Evolutionary conservation across 169 alveolate genomes (phyloP), one percentile per base, ranked within the genome.

Genomic region (Besnoitia besnoiti): DNA sequence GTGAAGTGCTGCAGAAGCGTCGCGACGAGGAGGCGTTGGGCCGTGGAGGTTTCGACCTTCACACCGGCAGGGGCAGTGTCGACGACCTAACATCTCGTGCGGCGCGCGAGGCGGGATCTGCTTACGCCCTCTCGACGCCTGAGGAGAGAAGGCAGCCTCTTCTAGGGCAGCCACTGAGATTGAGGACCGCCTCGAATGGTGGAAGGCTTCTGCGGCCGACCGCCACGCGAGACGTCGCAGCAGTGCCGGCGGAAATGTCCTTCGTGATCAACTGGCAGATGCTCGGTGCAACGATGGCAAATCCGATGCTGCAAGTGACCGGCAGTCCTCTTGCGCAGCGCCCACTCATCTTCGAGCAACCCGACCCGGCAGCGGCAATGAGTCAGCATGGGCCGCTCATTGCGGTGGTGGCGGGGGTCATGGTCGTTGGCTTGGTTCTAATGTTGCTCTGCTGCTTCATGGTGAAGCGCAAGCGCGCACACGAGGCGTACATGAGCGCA

Each of bases 381-480:
- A 33, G 46, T 7, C 80, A 67, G n/a, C 80, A 67, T 16, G 80
- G 80, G 30, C 19, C 10, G 42, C 3, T 67, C 44, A 67, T 67
- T 30, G 42, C 44, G 0, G 80, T 67, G 44, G 39, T n/a, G 12
- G 39, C 44, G 10, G 80, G 39, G 19, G 19, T 21, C 80, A 67
- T 67, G 80, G 80, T 67, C n/a, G 80, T n/a, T n/a, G 24, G 39
- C 21, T 42, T 67, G 39, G 42, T 67, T 67, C 19, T 67, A 1
- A 14, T 67, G 39, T 42, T 67, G 46, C 19, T 67, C 44, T 67
- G 80, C 44, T 67, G 80, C 44, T 67, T 30, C 80, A 67, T 67
- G 80, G 80, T 67, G 12, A 19, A 42, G n/a, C 19, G 80, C 24
- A 67, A 67, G n/a, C 80, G 80, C 39, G 80, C 80, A n/a, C 80